Base-by-base conservation (phyloP, 2,329 filamentous ascomycete genomes). In the Chlorencoelia australis region DNA sequence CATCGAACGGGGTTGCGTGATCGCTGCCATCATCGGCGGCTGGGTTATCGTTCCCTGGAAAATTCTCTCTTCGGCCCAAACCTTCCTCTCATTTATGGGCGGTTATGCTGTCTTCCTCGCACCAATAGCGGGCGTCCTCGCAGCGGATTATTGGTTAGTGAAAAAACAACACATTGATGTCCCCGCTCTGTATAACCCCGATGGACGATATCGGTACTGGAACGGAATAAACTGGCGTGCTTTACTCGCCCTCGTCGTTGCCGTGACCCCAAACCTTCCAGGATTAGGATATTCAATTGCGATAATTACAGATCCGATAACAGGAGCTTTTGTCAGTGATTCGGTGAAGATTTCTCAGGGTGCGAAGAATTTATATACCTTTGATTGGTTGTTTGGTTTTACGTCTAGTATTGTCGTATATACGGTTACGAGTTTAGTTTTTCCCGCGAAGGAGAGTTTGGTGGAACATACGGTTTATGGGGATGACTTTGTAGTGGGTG, bases 321-420 rank as follows among this genome's bases (percentile, higher is more conserved):
- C 28, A 7, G 36, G 30, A n/a, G 9, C 7, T 5, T 19, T 33
- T 20, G 30, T 28, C 2, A 30, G 9, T 21, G 27, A 42, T 8
- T 28, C 42, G 3, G 47, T 46, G 4, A 42, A 42, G 5, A 61
- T 55, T 43, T 58, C 48, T 0, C 58, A 59, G 0, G 76, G 77
- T 0, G 58, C 64, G 0, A 55, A 60, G 27, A 67, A 71, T 44
- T 59, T 79, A 4, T 82, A 79, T 50, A 65, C 69, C 17, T 76
- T 81, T 50, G 75, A 77, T n/a, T 82, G 76, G 70, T 51, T 81
- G 13, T 64, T 78, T 32, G 77, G 76, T 0, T 79, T 81, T 44
- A 59, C 67, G 7, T 61, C 56, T 0, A 73, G 71, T 6, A 67
- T 69, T 14, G 33, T 73, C 3, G 62, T 79, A 0, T 81, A 81